These are phyloP conservation scores for Tylopilus rubrobrunneus DNA, from an alignment of 768 basidiomycete genomes.

Conservation along the genomic window DNA sequence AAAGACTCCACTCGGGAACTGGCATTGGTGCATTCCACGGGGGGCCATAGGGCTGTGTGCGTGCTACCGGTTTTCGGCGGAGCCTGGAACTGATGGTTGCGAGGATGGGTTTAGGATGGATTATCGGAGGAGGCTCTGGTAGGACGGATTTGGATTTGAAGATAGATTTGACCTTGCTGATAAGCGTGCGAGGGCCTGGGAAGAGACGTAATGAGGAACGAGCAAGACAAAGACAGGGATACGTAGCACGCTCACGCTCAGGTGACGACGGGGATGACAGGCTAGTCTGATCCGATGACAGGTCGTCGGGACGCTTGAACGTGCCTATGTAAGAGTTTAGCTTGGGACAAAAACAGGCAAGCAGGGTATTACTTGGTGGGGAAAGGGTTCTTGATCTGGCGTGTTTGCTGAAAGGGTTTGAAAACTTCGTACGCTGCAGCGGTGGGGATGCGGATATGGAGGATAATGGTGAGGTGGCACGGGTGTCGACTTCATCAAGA, in stretches of 20 bases:
- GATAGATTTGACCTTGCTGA: constrained; percentile 21
- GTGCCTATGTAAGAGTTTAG: constrained; percentile 5
- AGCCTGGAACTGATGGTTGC: constrained; percentile 16
- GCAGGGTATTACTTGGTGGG: constrained; percentile 9
- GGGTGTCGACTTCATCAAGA: neutral
- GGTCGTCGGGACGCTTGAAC: neutral
- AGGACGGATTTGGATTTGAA: constrained; percentile 12
- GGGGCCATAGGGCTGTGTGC: constrained; percentile 37
- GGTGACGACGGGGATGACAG: neutral
- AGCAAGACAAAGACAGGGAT: neutral
- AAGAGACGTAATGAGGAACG: neutral
- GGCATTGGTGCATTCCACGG: constrained; percentile 35
- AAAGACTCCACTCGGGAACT: constrained; percentile 1
- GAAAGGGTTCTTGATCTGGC: constrained; percentile 16
- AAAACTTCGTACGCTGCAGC: constrained; percentile 10
- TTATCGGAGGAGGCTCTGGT: constrained; percentile 3
- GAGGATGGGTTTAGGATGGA: constrained; percentile 6
- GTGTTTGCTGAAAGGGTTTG: constrained; percentile 16
- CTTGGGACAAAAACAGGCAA: neutral
- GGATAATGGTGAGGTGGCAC: neutral
- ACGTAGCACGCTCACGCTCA: neutral
- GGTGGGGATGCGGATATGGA: neutral
- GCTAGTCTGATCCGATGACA: neutral
- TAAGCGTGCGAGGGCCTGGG: constrained; percentile 12
- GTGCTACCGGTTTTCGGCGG: constrained; percentile 24